phyloP scores from a whole-genome alignment of 1,284 basidiomycete genomes.

The Trametes hirsuta region DNA sequence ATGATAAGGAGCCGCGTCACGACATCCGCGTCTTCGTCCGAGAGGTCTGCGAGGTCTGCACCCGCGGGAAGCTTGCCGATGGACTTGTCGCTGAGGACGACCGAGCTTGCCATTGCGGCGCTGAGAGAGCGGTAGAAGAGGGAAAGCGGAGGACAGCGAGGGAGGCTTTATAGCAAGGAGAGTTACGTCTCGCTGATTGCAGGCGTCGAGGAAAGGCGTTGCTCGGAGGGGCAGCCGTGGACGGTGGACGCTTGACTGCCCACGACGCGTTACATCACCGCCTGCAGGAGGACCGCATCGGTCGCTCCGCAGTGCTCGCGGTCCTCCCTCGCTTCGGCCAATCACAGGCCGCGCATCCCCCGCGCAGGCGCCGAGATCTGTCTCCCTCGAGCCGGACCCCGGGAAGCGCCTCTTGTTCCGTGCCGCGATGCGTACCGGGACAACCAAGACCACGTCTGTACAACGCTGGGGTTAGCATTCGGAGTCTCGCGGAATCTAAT shows the following conservation, averaged over 20 bases:
- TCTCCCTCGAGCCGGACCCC: too few relatives aligned
- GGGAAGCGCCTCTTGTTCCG: too few relatives aligned
- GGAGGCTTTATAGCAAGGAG: neutral
- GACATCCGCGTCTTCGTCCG: slow-evolving; percentile 5
- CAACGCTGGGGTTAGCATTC: too few relatives aligned
- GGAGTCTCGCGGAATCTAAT: too few relatives aligned
- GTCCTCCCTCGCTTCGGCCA: neutral
- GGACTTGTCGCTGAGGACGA: neutral
- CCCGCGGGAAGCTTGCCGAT: slow-evolving; percentile 5
- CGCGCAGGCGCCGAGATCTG: neutral
- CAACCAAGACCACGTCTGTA: too few relatives aligned
- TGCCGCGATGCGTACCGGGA: too few relatives aligned
- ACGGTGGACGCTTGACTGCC: neutral
- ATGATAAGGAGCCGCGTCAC: slow-evolving; percentile 30
- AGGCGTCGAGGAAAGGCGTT: neutral
- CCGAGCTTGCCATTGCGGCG: neutral
- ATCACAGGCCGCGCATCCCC: neutral
- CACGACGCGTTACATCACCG: slow-evolving; percentile 6
- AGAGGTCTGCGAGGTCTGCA: too few relatives aligned
- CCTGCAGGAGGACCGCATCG: slow-evolving; percentile 10
- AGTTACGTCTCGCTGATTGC: neutral
- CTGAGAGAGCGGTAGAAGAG: too few relatives aligned
- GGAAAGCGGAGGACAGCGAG: too few relatives aligned
- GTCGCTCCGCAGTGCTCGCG: neutral
- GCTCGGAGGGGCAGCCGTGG: neutral